Base-by-base conservation (phyloP, 2,329 filamentous ascomycete species). In the Epichloe coenophiala region DNA sequence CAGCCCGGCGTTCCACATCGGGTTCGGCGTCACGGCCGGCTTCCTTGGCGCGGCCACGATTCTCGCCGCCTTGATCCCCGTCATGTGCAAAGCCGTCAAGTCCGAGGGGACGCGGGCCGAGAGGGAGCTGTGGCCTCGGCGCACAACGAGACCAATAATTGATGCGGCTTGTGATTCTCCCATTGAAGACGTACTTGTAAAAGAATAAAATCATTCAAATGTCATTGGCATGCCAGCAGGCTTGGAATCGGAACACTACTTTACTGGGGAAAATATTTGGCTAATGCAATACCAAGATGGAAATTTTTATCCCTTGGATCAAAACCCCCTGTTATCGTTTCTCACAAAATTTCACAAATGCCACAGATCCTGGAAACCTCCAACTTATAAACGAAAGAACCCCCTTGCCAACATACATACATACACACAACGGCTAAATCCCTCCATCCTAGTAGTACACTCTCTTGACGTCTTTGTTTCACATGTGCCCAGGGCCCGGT, bases 11-110 rank as follows among this genome's bases (percentile, higher is more conserved):
- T 63, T 63, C 43, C 57, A 56, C 4, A 51, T 61, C 12, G 60
- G 61, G 0, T 65, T 64, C 37, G 61, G 60, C 9, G 60, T 60
- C 39, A 62, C 61, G 7, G 61, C 59, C 3, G 60, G 51, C 1
- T 62, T 63, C 35, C 45, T 62, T 0, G 61, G 60, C 2, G 54
- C 54, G 3, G 61, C 31, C 7, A 48, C 37, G 45, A 11, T 52
- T 17, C 49, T 63, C 8, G 59, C 61, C 1, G 45, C 55, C 0
- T 13, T 59, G 35, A 50, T 61, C 1, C 60, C 61, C 1, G 11
- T 46, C 23, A 23, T 52, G 17, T 49, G 46, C 19, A 27, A 8
- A 3, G 5, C 37, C 2, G 8, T 52, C 8, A 40, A 12, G 4
- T 49, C 41, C 46, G 45, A 49, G 42, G 50, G 46, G 2, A 38